Percentiles rank a stretch among this genome's conserved stretches.
phyloP scores from a whole-genome alignment of 177 flowering plant genomes.

The Vitis hybrid region DNA sequence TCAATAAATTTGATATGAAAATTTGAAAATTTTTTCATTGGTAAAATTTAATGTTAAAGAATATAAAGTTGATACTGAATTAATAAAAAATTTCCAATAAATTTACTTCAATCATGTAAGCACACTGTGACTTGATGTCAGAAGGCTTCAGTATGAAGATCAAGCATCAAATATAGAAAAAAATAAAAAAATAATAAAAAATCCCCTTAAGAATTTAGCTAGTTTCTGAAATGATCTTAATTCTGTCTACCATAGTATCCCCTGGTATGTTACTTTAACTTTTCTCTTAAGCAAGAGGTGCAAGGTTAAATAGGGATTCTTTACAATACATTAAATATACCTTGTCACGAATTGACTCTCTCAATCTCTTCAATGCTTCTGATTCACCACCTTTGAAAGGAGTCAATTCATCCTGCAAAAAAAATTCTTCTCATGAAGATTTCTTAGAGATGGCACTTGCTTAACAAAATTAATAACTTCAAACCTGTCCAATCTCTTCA shows the following conservation, averaged over 20 bases:
- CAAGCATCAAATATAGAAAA: not conserved
- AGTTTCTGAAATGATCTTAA: no score
- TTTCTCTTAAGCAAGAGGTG: no score
- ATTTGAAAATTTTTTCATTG: no score
- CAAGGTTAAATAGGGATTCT: not conserved
- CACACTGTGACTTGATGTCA: not conserved
- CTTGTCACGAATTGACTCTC: slow-evolving; percentile 56
- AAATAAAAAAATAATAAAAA: not conserved
- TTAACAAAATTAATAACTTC: not conserved
- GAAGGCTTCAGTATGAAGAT: not conserved
- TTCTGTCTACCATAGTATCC: no score
- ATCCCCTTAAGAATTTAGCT: not conserved
- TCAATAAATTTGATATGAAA: no score
- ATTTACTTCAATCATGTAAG: not conserved
- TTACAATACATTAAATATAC: slow-evolving; percentile 28
- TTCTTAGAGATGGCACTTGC: not conserved
- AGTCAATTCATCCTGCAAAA: slow-evolving; percentile 62
- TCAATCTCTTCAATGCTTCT: slow-evolving; percentile 77
- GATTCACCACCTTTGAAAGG: slow-evolving; percentile 93
- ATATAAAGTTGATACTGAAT: no score
- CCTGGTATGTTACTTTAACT: no score
- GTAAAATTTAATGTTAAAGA: no score
- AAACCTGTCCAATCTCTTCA: slow-evolving; percentile 55
- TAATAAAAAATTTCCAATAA: not conserved
- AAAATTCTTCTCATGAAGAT: not conserved